A percentile compares a stretch with the other conserved stretches of the same genome.
Conservation (phyloP, 176 grass and related monocot species). For the Bolboschoenus planiculmis region DNA sequence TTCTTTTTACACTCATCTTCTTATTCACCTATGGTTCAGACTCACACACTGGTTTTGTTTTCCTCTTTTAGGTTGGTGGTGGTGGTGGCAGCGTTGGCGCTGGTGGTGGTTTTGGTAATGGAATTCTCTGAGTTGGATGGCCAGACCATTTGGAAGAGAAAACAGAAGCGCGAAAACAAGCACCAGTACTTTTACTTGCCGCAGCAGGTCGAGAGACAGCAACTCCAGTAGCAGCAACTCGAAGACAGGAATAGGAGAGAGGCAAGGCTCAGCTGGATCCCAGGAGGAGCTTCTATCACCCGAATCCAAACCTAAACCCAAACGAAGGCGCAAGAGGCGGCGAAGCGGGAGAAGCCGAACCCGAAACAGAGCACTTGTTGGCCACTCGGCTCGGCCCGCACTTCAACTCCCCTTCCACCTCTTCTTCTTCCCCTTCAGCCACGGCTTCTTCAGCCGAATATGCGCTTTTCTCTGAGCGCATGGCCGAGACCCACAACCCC, state of each 20-base stretch:
- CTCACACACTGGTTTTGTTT: slow-evolving; percentile 3
- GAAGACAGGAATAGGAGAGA: slow-evolving; percentile 12
- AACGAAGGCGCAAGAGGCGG: slow-evolving; percentile 48
- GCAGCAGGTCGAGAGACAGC: not conserved
- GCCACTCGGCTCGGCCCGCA: slow-evolving; percentile 33
- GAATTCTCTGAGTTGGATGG: slow-evolving; percentile 78
- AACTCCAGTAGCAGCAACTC: slow-evolving; percentile 27
- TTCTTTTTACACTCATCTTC: not conserved
- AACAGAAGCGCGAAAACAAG: slow-evolving; percentile 25
- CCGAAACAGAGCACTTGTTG: slow-evolving; percentile 28
- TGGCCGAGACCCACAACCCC: slow-evolving; percentile 44
- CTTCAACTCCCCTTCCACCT: slow-evolving; percentile 12
- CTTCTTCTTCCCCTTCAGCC: slow-evolving; percentile 37
- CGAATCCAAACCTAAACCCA: slow-evolving; percentile 34
- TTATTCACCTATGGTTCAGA: slow-evolving; percentile 18
- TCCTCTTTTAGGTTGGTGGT: not conserved
- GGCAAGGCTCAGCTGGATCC: slow-evolving; percentile 79
- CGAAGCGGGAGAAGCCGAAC: slow-evolving; percentile 21
- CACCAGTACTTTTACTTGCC: slow-evolving; percentile 13
- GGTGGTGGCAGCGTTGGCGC: not conserved
- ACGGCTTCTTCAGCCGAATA: slow-evolving; percentile 62
- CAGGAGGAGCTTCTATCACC: slow-evolving; percentile 49
- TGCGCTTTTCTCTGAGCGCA: slow-evolving; percentile 56
- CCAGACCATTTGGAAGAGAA: slow-evolving; percentile 33
- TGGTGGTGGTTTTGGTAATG: slow-evolving; percentile 47